Conservation (phyloP, 768 basidiomycete species). For the Atractiella rhizophila region DNA sequence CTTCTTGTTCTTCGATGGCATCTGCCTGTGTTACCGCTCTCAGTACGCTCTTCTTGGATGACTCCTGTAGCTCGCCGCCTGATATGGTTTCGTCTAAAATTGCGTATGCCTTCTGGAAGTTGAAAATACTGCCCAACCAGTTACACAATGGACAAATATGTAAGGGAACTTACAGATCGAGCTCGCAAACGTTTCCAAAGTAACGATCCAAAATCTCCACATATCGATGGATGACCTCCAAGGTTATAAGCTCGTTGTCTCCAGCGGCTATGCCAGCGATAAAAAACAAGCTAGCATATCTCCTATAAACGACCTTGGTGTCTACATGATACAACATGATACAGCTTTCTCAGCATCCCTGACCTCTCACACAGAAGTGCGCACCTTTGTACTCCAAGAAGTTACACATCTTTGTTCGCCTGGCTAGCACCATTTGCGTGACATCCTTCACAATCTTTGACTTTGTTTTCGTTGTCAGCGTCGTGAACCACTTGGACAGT, state of each 20-base stretch:
- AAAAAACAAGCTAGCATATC: slow-evolving; percentile 90
- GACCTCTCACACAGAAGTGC: slow-evolving; percentile 10
- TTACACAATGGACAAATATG: background rate
- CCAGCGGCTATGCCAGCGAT: slow-evolving; percentile 54
- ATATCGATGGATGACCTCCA: slow-evolving; percentile 83
- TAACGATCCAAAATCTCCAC: slow-evolving; percentile 46
- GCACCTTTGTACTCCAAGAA: slow-evolving; percentile 86
- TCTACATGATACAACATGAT: slow-evolving; percentile 23
- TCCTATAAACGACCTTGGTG: slow-evolving; percentile 71
- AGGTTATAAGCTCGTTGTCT: slow-evolving; percentile 75
- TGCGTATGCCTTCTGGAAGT: slow-evolving; percentile 86
- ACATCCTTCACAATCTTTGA: slow-evolving; percentile 84
- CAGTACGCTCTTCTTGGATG: slow-evolving; percentile 42
- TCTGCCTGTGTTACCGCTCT: slow-evolving; percentile 26
- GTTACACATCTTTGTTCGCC: slow-evolving; percentile 80
- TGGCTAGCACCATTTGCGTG: slow-evolving; percentile 71
- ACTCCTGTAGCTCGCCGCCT: slow-evolving; percentile 79
- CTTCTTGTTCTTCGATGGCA: slow-evolving; percentile 24
- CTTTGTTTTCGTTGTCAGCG: slow-evolving; percentile 40
- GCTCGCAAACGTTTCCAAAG: slow-evolving; percentile 62
- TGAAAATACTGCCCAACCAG: slow-evolving; percentile 49
- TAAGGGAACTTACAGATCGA: slow-evolving; percentile 44
- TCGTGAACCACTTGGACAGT: slow-evolving; percentile 84
- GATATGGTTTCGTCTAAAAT: slow-evolving; percentile 80
- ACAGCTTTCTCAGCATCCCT: background rate